Evolutionary conservation across 805 yeast species (phyloP).

Genomic region (Wickerhamomyces canadensis): DNA sequence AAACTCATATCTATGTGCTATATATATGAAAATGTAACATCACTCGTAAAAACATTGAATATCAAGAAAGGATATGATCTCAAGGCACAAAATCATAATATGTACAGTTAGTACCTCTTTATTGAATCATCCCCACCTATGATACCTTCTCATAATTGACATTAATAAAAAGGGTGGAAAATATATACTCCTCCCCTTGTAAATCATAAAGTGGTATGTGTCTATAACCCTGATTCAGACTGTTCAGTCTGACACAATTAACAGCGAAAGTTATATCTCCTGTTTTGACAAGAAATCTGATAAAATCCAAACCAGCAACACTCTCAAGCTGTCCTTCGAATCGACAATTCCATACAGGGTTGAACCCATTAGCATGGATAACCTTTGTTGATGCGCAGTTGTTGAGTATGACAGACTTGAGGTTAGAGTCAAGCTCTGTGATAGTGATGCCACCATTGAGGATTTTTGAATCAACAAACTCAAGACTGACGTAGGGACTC

Average conservation of each 20-base stretch:
- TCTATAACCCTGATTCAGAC: constrained; percentile 73
- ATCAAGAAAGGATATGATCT: no score
- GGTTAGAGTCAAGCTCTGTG: constrained; percentile 6
- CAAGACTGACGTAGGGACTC: constrained; percentile 61
- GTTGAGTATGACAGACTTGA: not conserved
- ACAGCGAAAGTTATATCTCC: constrained; percentile 46
- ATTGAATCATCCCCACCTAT: no score
- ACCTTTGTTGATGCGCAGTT: constrained; percentile 18
- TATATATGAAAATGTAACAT: no score
- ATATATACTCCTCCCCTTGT: constrained; percentile 73
- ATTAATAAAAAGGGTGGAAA: constrained; percentile 47
- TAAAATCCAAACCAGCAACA: constrained; percentile 45
- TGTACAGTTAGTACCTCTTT: not conserved
- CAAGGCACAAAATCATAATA: no score
- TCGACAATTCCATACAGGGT: constrained; percentile 72
- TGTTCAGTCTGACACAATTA: constrained; percentile 52
- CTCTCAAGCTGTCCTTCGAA: constrained; percentile 37
- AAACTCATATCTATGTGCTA: no score
- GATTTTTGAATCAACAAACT: constrained; percentile 44
- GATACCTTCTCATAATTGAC: constrained; percentile 12
- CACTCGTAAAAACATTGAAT: no score
- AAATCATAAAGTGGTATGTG: constrained; percentile 72
- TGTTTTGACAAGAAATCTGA: constrained; percentile 47
- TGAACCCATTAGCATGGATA: constrained; percentile 72
- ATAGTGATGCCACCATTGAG: constrained; percentile 8